Conservation (phyloP, 2,329 filamentous ascomycete species). For the Stromatinia cepivora region DNA sequence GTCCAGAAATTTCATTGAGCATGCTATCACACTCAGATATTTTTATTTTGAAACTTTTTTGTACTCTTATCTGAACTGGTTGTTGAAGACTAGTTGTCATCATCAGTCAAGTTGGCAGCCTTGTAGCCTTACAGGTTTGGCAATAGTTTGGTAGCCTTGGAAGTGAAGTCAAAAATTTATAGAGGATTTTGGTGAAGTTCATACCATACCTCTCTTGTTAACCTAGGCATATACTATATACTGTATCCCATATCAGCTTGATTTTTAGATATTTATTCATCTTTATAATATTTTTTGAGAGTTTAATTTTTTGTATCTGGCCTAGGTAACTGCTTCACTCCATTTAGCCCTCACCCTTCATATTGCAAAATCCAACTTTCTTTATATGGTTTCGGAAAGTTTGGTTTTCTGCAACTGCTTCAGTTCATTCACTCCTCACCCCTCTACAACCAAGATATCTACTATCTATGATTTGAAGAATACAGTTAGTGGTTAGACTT, state of each 20-base stretch:
- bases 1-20: background rate
- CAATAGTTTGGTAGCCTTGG: conserved; percentile 5
- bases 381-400: background rate
- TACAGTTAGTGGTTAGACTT: background rate
- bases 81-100: conserved; percentile 19
- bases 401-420: background rate
- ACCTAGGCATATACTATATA: background rate
- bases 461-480: background rate
- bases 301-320: background rate
- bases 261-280: background rate
- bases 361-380: no score
- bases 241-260: background rate
- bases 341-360: background rate
- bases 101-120: conserved; percentile 12
- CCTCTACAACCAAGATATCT: background rate
- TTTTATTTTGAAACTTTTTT: background rate
- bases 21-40: background rate
- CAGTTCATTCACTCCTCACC: background rate
- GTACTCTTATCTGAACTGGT: conserved; percentile 7
- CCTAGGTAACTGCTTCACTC: background rate
- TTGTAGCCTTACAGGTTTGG: conserved; percentile 14
- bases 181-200: background rate
- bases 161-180: conserved; percentile 6
- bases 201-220: background rate
- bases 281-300: background rate